Evolutionary conservation across 2,329 filamentous ascomycete species (phyloP), one percentile per base, ranked within the genome.

Genomic region (Curvularia sp.): DNA sequence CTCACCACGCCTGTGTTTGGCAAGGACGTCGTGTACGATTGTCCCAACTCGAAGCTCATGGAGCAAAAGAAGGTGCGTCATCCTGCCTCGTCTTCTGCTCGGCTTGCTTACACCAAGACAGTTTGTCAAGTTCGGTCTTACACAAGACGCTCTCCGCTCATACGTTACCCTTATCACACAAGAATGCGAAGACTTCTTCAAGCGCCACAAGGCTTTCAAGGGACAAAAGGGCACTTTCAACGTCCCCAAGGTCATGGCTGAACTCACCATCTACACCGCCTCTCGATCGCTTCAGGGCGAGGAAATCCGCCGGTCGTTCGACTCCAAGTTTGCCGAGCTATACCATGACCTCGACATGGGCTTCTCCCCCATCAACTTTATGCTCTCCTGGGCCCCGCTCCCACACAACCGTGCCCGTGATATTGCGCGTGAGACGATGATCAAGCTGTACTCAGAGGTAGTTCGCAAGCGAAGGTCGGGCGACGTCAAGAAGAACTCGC

Each of bases 261-360:
- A 96, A 75, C 89, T 96, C 67, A 96, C 92, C 55, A 93, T 96
- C 71, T 96, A 93, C 78, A 96, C 92, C 43, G 92, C 92, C 42
- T 93, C 91, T 13, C 90, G 92, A 73, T 88, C 90, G 18, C 87
- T 96, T 1, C 92, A 96, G 79, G 92, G 92, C 64, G 88, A 89
- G 73, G 91, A 93, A 75, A 89, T 96, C 58, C 90, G 92, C 66
- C 86, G 84, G 74, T 88, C 86, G 72, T 94, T 96, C 72, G 89
- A 96, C 78, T 88, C 88, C 57, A 87, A 86, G 13, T 91, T 96
- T 66, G 92, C 92, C 57, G 83, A 88, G 59, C 84, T 96, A 51
- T 96, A 95, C 82, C 91, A 95, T 79, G 89, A 96, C 71, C 86
- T 96, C 58, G 92, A 96, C 74, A 92, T 92, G 87, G 92, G 92